Base-by-base conservation (phyloP, 352 stramenopile genomes). In the Globisporangium uncinulatum region DNA sequence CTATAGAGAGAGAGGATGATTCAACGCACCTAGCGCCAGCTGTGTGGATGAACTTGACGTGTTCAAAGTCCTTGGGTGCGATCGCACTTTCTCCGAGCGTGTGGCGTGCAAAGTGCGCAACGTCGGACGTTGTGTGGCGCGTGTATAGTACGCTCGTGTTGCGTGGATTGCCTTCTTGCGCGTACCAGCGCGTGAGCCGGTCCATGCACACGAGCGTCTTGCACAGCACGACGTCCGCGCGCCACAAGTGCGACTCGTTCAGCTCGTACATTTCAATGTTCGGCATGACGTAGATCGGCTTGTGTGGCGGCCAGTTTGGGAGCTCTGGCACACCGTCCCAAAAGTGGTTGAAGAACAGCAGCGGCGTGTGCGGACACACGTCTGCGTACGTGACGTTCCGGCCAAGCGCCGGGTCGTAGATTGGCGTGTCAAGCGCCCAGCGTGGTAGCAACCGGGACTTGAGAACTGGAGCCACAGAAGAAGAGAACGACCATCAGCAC, bases 241-340 rank as follows among this genome's bases (percentile, higher is more conserved):
- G 41, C 63, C 64, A 75, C 48, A 76, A 83, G 42, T 87, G 72
- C 13, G 61, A 48, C 4, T 68, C 68, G 11, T 63, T 34, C 1
- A 85, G 65, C 56, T 83, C 74, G 56, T 82, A 70, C 75, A 86
- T 86, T 61, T 86, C 73, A 31, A 80, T 73, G 61, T 80, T 80
- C 10, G 69, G 66, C 69, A 81, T 78, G 34, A 81, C 52, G 37
- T 76, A 86, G 20, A 86, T 45, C 2, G 66, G 57, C 53, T 83
- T 86, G 0, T 61, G 29, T 20, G 66, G 41, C 0, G 74, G 74
- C 63, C 71, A 85, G 11, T 51, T 21, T 4, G 68, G 54, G 4
- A 59, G 57, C 5, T 43, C 48, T 3, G 59, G 59, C 13, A 83
- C 24, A 5, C 52, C 58, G 47, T 79, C 63, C 73, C 73, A 83